A percentile compares a stretch with the other conserved stretches of the same genome.
phyloP scores from a whole-genome alignment of 176 grass and related monocot species.

The Tillandsia fasciculata region DNA sequence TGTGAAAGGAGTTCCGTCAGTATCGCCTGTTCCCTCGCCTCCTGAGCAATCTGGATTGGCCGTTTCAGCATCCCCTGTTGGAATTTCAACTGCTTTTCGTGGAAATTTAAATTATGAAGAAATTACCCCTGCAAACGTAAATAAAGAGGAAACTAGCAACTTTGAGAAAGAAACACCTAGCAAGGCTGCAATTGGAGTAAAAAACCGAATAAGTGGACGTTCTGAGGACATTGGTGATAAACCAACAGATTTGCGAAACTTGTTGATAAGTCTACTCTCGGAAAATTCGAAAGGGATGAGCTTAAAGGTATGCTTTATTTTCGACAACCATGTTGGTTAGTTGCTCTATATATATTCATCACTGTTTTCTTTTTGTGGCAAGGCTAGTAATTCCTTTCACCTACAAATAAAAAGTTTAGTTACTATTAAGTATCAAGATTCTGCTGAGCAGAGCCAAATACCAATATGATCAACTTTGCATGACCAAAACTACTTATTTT shows the following conservation, averaged over 20 bases:
- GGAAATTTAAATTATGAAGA: slow-evolving; percentile 61
- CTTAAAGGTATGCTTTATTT: slow-evolving; percentile 57
- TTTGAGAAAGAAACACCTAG: slow-evolving; percentile 43
- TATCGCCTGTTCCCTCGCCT: slow-evolving; percentile 54
- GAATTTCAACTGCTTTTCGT: slow-evolving; percentile 10
- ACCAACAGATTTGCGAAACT: slow-evolving; percentile 35
- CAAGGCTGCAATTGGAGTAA: slow-evolving; percentile 36
- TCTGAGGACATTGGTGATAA: slow-evolving; percentile 41
- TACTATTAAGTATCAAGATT: too few species aligned
- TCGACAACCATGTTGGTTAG: neutral
- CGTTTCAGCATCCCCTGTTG: slow-evolving; percentile 34
- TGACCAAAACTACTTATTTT: too few species aligned
- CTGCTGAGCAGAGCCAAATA: too few species aligned
- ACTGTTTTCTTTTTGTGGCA: too few species aligned
- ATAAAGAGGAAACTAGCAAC: slow-evolving; percentile 55
- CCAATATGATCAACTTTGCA: too few species aligned
- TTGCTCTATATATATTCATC: neutral
- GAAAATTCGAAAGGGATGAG: slow-evolving; percentile 75
- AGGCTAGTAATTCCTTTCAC: too few species aligned
- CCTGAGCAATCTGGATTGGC: slow-evolving; percentile 56
- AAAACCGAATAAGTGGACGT: slow-evolving; percentile 25
- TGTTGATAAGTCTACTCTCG: slow-evolving; percentile 64
- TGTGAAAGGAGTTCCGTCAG: slow-evolving; percentile 37
- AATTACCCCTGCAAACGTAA: slow-evolving; percentile 41
- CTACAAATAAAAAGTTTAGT: too few species aligned